Conservation (phyloP, 2,329 filamentous ascomycete species). For the Mycocentrospora acerina region DNA sequence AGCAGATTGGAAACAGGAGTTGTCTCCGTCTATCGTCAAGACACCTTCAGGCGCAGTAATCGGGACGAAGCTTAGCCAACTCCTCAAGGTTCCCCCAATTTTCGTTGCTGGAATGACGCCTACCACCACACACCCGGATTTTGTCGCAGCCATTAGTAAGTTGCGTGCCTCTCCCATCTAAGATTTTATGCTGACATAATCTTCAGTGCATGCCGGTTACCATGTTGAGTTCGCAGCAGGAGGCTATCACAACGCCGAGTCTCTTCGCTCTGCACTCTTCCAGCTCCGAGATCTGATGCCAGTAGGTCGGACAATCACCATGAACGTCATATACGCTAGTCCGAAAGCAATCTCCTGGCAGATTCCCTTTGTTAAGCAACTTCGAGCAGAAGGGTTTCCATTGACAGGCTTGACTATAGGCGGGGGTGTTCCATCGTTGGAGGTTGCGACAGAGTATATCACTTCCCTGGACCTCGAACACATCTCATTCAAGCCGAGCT, state of each 20-base stretch:
- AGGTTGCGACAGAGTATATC: conserved; percentile 92
- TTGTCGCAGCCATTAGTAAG: conserved; percentile 90
- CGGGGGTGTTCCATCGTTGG: conserved; percentile 89
- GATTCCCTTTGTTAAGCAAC: conserved; percentile 77
- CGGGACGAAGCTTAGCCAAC: conserved; percentile 67
- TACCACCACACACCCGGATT: conserved; percentile 85
- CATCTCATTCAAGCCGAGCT: conserved; percentile 92
- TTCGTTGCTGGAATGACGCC: conserved; percentile 96
- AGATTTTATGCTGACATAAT: too few relatives aligned
- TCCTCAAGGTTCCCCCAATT: conserved; percentile 81
- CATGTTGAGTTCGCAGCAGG: conserved; percentile 88
- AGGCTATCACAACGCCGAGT: conserved; percentile 81
- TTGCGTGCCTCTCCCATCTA: too few relatives aligned
- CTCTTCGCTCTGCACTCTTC: conserved; percentile 77
- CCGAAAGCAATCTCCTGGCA: conserved; percentile 91
- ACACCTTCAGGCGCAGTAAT: too few relatives aligned
- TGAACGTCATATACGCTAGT: conserved; percentile 91
- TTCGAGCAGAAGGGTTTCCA: conserved; percentile 81
- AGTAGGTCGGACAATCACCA: conserved; percentile 80
- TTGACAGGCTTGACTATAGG: conserved; percentile 93
- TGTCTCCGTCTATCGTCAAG: too few relatives aligned
- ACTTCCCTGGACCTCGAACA: conserved; percentile 80
- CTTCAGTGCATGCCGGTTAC: conserved; percentile 92
- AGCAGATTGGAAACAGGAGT: too few relatives aligned
- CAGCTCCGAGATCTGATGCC: conserved; percentile 86